Percentiles rank a stretch among this genome's conserved stretches.
Evolutionary conservation across 768 basidiomycete species (phyloP).

Genomic region (Kwoniella dendrophila): DNA sequence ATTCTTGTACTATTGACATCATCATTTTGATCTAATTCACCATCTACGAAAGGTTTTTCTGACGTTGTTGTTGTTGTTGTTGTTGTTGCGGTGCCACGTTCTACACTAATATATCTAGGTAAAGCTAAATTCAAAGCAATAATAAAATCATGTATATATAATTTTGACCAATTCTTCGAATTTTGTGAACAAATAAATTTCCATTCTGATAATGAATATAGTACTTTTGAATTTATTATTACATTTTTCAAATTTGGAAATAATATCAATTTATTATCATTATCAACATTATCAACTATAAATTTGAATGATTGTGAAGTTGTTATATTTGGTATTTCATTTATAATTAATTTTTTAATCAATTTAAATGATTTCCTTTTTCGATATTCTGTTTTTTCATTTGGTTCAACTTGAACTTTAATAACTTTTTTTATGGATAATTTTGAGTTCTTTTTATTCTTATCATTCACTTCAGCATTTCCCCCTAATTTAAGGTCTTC

Average conservation of each 20-base stretch:
- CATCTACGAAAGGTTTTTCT: not conserved
- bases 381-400: not conserved
- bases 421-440: not conserved
- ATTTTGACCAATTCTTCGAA: not conserved
- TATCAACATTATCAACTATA: not conserved
- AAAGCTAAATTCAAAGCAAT: not conserved
- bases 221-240: not conserved
- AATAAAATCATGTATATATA: slow-evolving; percentile 3
- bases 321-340: not conserved
- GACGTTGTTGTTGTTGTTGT: not conserved
- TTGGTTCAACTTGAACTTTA: not conserved
- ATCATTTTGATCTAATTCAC: not conserved
- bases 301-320: not conserved
- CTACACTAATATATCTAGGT: not conserved
- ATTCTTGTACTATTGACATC: not conserved
- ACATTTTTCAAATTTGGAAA: not conserved
- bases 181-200: not conserved
- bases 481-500: not conserved
- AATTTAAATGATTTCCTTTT: not conserved
- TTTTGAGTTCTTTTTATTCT: not conserved
- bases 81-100: not conserved
- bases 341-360: slow-evolving; percentile 1
- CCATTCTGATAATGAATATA: not conserved
- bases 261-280: not conserved
- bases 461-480: not conserved